Evolutionary conservation across 441 rosid species (phyloP).

Genomic region (Isatis lusitanica): DNA sequence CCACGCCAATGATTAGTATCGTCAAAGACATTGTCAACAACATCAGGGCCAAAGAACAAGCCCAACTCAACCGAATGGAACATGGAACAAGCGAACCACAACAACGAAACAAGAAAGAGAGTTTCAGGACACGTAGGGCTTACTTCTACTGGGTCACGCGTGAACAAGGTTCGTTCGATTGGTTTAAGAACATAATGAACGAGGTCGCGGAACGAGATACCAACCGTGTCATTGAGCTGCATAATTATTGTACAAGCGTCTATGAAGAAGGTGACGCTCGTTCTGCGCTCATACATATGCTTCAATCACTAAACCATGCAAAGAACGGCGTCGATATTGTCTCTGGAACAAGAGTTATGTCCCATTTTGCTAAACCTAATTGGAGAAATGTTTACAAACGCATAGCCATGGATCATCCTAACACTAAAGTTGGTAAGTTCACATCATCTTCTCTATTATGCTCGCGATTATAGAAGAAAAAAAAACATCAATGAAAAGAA

Average conservation of each 20-base stretch:
- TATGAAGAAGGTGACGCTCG: conserved; percentile 77
- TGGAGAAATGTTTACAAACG: conserved; percentile 65
- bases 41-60: conserved; percentile 51
- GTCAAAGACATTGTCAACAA: conserved; percentile 70
- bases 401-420: conserved; percentile 51
- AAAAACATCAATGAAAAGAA: background rate
- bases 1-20: conserved; percentile 78
- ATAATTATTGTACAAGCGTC: conserved; percentile 71
- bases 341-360: conserved; percentile 63
- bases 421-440: conserved; percentile 55
- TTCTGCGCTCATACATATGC: conserved; percentile 67
- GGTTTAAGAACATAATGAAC: conserved; percentile 73
- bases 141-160: conserved; percentile 72
- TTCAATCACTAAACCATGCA: conserved; percentile 65
- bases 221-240: conserved; percentile 54
- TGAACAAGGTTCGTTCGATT: conserved; percentile 73
- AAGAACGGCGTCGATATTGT: conserved; percentile 67
- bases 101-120: conserved; percentile 45
- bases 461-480: background rate
- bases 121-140: conserved; percentile 61
- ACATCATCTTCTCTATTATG: background rate
- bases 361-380: conserved; percentile 69
- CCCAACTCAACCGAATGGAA: conserved; percentile 47
- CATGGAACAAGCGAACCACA: conserved; percentile 32
- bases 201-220: conserved; percentile 65